Conservation (phyloP, 495 filamentous ascomycete species). For the Penicillium robsamsonii region DNA sequence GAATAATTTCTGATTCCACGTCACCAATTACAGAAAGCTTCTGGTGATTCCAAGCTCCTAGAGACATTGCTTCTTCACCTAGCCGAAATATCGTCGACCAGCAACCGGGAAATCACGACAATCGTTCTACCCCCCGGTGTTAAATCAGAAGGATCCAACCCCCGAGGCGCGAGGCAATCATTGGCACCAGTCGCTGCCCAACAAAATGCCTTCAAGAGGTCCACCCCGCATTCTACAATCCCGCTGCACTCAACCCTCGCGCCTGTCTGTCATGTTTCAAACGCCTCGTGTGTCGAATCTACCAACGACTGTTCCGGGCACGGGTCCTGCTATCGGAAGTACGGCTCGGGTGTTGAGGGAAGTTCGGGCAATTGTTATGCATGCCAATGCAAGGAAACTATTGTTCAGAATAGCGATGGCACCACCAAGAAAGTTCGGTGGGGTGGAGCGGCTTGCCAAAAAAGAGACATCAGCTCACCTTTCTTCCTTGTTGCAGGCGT, state of each 20-base stretch:
- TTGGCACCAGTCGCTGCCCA: not conserved
- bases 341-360: slow-evolving; percentile 33
- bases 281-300: slow-evolving; percentile 55
- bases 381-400: slow-evolving; percentile 64
- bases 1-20: slow-evolving; percentile 4
- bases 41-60: slow-evolving; percentile 14
- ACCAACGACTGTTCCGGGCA: slow-evolving; percentile 77
- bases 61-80: slow-evolving; percentile 24
- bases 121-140: slow-evolving; percentile 21
- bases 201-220: slow-evolving; percentile 9
- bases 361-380: slow-evolving; percentile 61
- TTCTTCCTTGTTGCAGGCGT: slow-evolving; percentile 83
- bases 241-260: slow-evolving; percentile 24
- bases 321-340: slow-evolving; percentile 66
- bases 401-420: slow-evolving; percentile 47
- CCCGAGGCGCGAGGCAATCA: slow-evolving; percentile 2
- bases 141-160: not conserved
- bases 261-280: slow-evolving; percentile 60
- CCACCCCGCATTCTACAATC: slow-evolving; percentile 4
- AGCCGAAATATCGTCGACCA: slow-evolving; percentile 14
- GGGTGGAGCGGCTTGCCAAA: slow-evolving; percentile 86
- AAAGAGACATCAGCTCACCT: slow-evolving; percentile 79
- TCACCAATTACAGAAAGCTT: slow-evolving; percentile 7
- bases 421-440: slow-evolving; percentile 57
- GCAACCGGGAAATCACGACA: slow-evolving; percentile 22